Evolutionary conservation across 176 grass and related monocot genomes (phyloP).

Genomic region (Elymus sibiricus): DNA sequence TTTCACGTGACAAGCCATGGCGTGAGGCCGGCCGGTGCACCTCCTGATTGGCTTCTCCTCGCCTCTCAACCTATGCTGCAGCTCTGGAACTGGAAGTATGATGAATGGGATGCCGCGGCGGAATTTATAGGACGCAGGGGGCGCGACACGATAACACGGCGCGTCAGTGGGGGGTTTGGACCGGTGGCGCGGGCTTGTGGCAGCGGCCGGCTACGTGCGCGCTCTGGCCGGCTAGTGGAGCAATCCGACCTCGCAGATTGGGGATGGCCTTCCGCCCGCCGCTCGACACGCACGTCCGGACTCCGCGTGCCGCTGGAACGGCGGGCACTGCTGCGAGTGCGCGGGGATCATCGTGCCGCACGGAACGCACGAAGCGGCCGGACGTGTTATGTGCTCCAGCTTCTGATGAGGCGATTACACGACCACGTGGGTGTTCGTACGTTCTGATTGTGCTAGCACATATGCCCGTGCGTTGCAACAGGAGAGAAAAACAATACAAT

Average conservation of each 20-base stretch:
- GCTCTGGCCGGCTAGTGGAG: conserved; percentile 19
- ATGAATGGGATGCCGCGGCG: background rate
- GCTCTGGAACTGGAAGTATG: background rate
- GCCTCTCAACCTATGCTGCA: background rate
- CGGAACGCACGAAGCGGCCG: background rate
- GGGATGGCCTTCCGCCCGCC: background rate
- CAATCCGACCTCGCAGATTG: conserved; percentile 21
- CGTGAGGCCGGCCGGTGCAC: background rate
- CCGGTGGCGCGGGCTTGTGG: conserved; percentile 28
- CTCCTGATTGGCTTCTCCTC: background rate
- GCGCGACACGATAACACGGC: background rate
- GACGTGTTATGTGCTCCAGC: background rate
- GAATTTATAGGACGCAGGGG: conserved; percentile 35
- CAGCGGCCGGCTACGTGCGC: background rate
- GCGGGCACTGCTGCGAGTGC: background rate
- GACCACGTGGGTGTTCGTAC: background rate
- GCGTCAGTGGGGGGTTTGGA: conserved; percentile 17
- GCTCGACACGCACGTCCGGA: conserved; percentile 23
- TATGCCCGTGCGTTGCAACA: no score
- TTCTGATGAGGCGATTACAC: no score
- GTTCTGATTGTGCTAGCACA: background rate
- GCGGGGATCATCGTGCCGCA: background rate
- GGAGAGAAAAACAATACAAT: no score
- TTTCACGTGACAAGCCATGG: conserved; percentile 38
- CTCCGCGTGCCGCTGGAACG: background rate